Percentiles rank a stretch among this genome's conserved stretches.
These are phyloP conservation scores for Entomortierella lignicola DNA, from an alignment of 192 early-diverging fungal genomes.

Conservation along the genomic window DNA sequence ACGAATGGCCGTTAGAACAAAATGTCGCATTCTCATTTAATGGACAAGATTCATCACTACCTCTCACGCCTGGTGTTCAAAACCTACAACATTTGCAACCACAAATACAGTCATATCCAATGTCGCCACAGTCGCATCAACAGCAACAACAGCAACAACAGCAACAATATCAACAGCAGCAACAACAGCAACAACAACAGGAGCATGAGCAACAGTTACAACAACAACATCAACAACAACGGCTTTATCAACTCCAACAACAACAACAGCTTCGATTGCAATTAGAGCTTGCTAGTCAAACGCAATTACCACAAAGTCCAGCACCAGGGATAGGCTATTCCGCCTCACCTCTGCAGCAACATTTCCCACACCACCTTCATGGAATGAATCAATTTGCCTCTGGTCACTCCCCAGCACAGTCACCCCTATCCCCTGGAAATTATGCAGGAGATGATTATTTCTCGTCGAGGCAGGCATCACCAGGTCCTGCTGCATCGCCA, in stretches of 20 bases:
- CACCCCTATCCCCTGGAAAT: conserved; percentile 40
- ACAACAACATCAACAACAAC: conserved; percentile 32
- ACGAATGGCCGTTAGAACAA: conserved; percentile 7
- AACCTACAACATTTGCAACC: conserved; percentile 6
- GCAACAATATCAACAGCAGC: conserved; percentile 11
- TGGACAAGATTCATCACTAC: background rate
- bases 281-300: conserved; percentile 35
- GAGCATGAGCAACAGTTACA: conserved; percentile 21
- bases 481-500: conserved; percentile 43
- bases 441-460: conserved; percentile 48
- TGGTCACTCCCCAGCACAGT: conserved; percentile 41
- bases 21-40: conserved; percentile 12
- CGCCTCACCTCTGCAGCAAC: conserved; percentile 11
- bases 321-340: conserved; percentile 9
- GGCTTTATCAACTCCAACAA: conserved; percentile 33
- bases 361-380: conserved; percentile 28
- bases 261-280: conserved; percentile 35
- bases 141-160: conserved; percentile 11
- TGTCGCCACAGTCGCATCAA: conserved; percentile 13
- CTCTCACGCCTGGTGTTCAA: background rate
- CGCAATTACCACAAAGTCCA: conserved; percentile 46
- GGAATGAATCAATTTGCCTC: conserved; percentile 35
- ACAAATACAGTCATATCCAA: conserved; percentile 13
- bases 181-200: conserved; percentile 19
- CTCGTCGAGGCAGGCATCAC: conserved; percentile 36